A percentile compares a stretch with the other conserved stretches of the same genome.
phyloP scores from a whole-genome alignment of 2,329 filamentous ascomycete genomes.

The Emmonsiellopsis sp. region DNA sequence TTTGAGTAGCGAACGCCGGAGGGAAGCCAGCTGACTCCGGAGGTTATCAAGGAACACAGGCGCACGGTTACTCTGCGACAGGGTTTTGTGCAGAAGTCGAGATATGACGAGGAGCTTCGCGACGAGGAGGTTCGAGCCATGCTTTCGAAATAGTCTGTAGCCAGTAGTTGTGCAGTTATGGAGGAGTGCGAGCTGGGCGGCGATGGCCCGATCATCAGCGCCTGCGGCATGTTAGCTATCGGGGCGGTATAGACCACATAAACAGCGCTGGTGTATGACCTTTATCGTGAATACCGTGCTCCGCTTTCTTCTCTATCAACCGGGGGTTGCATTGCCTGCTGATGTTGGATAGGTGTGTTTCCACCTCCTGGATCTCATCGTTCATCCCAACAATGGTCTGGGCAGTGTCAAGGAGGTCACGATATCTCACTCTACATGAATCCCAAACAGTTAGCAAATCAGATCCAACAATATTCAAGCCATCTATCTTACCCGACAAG shows the following conservation, averaged over 20 bases:
- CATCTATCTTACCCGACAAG: conserved; percentile 51
- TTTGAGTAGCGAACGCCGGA: conserved; percentile 57
- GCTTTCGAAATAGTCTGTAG: conserved; percentile 43
- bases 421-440: conserved; percentile 57
- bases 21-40: conserved; percentile 52
- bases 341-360: conserved; percentile 61
- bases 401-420: conserved; percentile 81
- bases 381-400: conserved; percentile 93
- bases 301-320: conserved; percentile 57
- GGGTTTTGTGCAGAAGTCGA: conserved; percentile 63
- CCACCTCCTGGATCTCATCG: conserved; percentile 63
- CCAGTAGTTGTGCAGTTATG: conserved; percentile 47
- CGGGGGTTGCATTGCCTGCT: conserved; percentile 68
- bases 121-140: conserved; percentile 44
- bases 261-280: conserved; percentile 15
- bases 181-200: conserved; percentile 50
- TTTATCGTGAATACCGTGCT: conserved; percentile 25
- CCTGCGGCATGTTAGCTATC: conserved; percentile 20
- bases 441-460: conserved; percentile 7
- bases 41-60: conserved; percentile 53
- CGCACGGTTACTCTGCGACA: conserved; percentile 45
- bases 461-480: not conserved
- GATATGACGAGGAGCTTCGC: conserved; percentile 70
- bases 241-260: not conserved
- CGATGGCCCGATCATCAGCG: conserved; percentile 34